Conservation (phyloP, 2,329 filamentous ascomycete genomes). For the Arthrobotrys entomopaga region DNA sequence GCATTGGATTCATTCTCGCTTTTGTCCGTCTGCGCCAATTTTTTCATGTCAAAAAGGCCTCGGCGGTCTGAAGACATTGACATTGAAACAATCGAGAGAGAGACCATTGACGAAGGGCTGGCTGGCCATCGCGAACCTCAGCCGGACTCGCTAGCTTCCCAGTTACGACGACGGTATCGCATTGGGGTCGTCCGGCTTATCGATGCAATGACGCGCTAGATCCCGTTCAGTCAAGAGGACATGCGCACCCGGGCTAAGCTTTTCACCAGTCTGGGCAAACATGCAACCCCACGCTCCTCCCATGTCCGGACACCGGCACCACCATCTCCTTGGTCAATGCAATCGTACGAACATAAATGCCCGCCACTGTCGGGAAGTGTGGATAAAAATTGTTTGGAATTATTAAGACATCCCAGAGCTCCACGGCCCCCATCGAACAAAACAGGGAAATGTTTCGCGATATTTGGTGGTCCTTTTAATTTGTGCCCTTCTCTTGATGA, state of each 20-base stretch:
- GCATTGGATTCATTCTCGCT: no score
- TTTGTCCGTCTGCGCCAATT: no score
- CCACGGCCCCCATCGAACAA: background rate
- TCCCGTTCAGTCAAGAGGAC: background rate
- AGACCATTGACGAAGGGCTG: no score
- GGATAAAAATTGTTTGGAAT: background rate
- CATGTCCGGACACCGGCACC: conserved; percentile 26
- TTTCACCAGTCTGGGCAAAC: conserved; percentile 44
- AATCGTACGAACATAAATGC: conserved; percentile 20
- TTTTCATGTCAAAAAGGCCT: background rate
- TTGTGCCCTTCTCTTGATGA: background rate
- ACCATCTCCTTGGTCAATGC: conserved; percentile 5
- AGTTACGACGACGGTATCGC: background rate
- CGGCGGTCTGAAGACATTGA: background rate
- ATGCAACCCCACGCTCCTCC: conserved; percentile 51
- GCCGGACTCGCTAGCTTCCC: background rate
- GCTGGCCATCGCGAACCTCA: no score
- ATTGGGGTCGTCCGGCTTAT: background rate
- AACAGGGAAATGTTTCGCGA: no score
- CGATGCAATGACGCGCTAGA: conserved; percentile 28
- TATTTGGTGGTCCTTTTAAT: no score
- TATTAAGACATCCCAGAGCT: background rate
- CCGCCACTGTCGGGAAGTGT: background rate
- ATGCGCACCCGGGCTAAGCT: conserved; percentile 40
- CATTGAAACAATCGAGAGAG: background rate